These are phyloP conservation scores for Logfia minima DNA, from an alignment of 129 eudicot genomes.

Conservation along the genomic window DNA sequence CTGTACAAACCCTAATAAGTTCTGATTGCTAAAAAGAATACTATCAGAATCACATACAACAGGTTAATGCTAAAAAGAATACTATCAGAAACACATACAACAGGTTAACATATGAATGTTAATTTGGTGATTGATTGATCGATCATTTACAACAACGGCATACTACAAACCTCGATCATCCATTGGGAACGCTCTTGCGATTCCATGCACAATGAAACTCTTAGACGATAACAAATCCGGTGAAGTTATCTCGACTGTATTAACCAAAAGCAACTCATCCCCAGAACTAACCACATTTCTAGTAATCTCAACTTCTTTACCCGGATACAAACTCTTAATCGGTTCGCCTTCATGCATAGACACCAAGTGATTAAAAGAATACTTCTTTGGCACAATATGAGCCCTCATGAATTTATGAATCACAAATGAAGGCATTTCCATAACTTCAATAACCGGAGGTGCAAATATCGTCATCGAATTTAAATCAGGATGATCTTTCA, in stretches of 20 bases:
- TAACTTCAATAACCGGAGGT: constrained; percentile 43
- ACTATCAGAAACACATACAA: neutral
- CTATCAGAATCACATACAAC: neutral
- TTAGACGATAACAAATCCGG: constrained; percentile 45
- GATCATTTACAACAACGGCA: neutral
- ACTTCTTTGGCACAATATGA: constrained; percentile 54
- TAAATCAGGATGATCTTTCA: constrained; percentile 43
- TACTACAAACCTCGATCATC: constrained; percentile 28
- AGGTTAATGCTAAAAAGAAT: neutral
- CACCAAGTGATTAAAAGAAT: constrained; percentile 46
- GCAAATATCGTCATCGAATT: constrained; percentile 50
- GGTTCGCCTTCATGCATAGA: constrained; percentile 28
- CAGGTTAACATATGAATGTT: neutral
- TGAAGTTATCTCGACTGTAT: constrained; percentile 44
- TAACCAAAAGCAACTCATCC: constrained; percentile 27
- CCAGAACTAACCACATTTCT: constrained; percentile 7
- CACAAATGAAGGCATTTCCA: constrained; percentile 35
- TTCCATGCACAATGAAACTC: constrained; percentile 61
- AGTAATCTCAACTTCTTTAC: constrained; percentile 35
- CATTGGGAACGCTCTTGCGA: constrained; percentile 48
- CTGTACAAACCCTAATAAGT: neutral
- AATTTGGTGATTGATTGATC: neutral
- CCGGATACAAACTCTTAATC: constrained; percentile 41
- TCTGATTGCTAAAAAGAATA: neutral
- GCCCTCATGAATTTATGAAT: constrained; percentile 43